Conservation (phyloP, 768 basidiomycete genomes). For the Symmetrospora coprosmae region DNA sequence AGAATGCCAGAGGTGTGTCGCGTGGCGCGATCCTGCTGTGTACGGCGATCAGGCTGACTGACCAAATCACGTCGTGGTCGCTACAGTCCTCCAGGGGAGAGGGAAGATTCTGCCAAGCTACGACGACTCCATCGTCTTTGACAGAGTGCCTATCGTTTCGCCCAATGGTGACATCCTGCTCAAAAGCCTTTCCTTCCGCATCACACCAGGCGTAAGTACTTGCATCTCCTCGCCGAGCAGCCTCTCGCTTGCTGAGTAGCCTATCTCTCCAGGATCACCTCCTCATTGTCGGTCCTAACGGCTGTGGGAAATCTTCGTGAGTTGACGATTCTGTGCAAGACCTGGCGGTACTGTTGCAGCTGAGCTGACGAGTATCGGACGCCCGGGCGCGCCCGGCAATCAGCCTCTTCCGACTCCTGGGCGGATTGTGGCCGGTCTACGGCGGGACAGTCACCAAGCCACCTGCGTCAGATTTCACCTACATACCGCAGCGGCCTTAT, state of each 20-base stretch:
- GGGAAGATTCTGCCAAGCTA: slow-evolving; percentile 70
- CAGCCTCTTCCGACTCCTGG: slow-evolving; percentile 87
- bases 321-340: not conserved
- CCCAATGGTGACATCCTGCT: slow-evolving; percentile 90
- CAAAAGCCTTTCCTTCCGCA: slow-evolving; percentile 66
- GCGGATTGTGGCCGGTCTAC: slow-evolving; percentile 86
- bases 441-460: slow-evolving; percentile 79
- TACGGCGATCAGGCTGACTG: not conserved
- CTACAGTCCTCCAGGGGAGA: slow-evolving; percentile 59
- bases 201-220: slow-evolving; percentile 61
- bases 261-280: slow-evolving; percentile 55
- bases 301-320: slow-evolving; percentile 40
- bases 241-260: not conserved
- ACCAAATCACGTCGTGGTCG: not conserved
- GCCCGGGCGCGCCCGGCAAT: slow-evolving; percentile 51
- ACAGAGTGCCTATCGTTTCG: slow-evolving; percentile 84
- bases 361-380: too few relatives aligned
- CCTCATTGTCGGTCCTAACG: slow-evolving; percentile 87
- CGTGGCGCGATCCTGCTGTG: slow-evolving; percentile 35
- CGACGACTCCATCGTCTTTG: slow-evolving; percentile 62
- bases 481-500: slow-evolving; percentile 93
- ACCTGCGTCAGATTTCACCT: slow-evolving; percentile 68
- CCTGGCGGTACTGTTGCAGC: not conserved
- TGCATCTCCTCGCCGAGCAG: not conserved
- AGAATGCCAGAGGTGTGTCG: slow-evolving; percentile 64